Base-by-base conservation (phyloP, 768 basidiomycete species). In the Leucosporidium scottii region DNA sequence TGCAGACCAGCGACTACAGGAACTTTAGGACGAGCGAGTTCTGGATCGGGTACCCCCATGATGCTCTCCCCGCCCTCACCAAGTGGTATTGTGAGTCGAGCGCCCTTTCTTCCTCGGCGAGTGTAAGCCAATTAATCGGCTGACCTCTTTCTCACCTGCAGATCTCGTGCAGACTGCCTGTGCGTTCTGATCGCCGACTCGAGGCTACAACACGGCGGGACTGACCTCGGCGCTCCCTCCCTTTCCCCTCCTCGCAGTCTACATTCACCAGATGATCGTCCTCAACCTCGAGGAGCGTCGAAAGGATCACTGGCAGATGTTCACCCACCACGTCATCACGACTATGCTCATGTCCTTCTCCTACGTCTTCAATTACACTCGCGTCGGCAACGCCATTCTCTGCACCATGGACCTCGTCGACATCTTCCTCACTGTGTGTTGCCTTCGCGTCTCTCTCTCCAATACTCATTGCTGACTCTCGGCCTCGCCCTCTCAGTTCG, bases 271-370 rank as follows among this genome's bases (percentile, higher is more conserved):
- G 78, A 82, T 96, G 17, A 81, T 97, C 69, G 87, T 94, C 66
- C 83, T 99, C 78, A 91, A 97, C 78, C 87, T 93, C 31, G 96
- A 99, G 78, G 91, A 87, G 49, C 84, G 86, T 63, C 83, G 96
- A 65, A 92, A 91, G 77, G 96, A 99, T 78, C 91, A 97, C 78
- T 81, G 82, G n/a, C 71, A 75, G 64, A 76, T 76, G 75, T 89
- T 97, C 84, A 81, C 86, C 30, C 96, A 99, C 80, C 96, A 99
- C 77, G 76, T 94, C 73, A 88, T 98, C 72, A 94, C 93, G 18
- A 83, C 93, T 68, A 76, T 82, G 59, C 84, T 99, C 69, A 85
- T 97, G 79, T 78, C 82, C 44, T 75, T 81, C 50, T 92, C 90
- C 78, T 98, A 96, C 79, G 82, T 83, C 68, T 85, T 82, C 77